Base-by-base conservation (phyloP, 2,329 filamentous ascomycete species). In the Scedosporium boydii region DNA sequence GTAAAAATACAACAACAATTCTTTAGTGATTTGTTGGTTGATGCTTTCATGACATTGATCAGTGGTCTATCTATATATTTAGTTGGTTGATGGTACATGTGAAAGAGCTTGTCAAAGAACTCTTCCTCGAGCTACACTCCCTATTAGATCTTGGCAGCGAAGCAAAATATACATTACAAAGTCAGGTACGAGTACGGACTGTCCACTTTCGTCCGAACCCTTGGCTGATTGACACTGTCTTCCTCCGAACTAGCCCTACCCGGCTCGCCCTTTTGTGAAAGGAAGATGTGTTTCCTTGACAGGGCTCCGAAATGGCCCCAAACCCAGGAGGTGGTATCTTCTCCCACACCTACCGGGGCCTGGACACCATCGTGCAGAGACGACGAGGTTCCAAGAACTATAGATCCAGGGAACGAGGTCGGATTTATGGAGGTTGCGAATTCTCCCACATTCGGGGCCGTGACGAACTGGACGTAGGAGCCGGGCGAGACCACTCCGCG, bases 391-490 rank as follows among this genome's bases (percentile, higher is more conserved):
- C 63, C 63, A 3, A 64, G 53, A n/a, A 59, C 59, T 64, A 62
- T 51, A 67, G 60, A 55, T 38, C 38, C 58, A 4, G 38, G 9
- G 57, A 44, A 38, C 65, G 23, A 77, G 62, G 70, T 75, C 62
- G 1, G 48, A 34, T 58, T 55, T 27, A 26, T 55, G 58, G 12
- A 62, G 58, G 27, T 61, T 23, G 34, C 61, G 48, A 53, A 46
- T 18, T 63, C 56, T 46, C 56, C 64, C 18, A 34, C 60, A n/a
- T 60, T 65, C 62, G 5, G 62, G 27, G n/a, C 62, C 63, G 83
- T 77, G 66, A 88, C 85, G 70, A 90, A 91, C 69, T 88, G 84
- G 21, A 93, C 81, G 58, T 75, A 81, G 14, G 88, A 85, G 6
- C 87, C 88, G 4, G 85, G 80, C 27, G 80, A 79, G 5, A 85